phyloP scores from a whole-genome alignment of 441 rosid genomes.

The Erodium moschatum region DNA sequence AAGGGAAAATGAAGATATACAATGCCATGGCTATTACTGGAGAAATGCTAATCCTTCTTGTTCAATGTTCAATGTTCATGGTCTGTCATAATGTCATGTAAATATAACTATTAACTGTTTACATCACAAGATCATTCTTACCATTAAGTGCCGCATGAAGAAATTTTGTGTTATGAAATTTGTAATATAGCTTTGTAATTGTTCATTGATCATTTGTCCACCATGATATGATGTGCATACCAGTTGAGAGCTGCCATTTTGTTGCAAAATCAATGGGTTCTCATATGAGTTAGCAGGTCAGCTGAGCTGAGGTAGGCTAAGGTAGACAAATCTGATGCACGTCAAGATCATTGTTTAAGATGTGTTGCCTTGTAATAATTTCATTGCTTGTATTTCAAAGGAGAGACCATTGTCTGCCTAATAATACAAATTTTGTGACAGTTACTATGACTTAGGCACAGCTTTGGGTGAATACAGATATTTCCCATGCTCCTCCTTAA shows the following conservation, averaged over 20 bases:
- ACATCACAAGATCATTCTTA: background rate
- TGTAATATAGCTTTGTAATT: background rate
- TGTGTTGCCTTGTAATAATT: background rate
- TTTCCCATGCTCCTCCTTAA: background rate
- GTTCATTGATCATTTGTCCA: background rate
- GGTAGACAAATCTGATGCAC: background rate
- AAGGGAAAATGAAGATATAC: background rate
- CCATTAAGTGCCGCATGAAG: background rate
- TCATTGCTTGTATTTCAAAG: background rate
- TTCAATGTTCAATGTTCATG: background rate
- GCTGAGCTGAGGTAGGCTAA: slow-evolving; percentile 1
- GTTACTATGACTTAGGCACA: background rate
- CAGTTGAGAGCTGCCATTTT: background rate
- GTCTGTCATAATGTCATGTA: slow-evolving; percentile 4
- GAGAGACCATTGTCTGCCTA: background rate
- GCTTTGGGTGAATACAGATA: background rate
- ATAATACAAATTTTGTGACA: slow-evolving; percentile 3
- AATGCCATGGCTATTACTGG: background rate
- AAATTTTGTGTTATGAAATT: background rate
- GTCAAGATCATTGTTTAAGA: background rate
- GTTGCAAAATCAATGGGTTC: background rate
- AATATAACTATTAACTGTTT: slow-evolving; percentile 6
- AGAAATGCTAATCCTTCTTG: slow-evolving; percentile 5
- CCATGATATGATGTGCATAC: background rate
- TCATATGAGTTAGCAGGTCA: background rate